phyloP scores from a whole-genome alignment of 2,329 filamentous ascomycete genomes.

The Colletotrichum lini region DNA sequence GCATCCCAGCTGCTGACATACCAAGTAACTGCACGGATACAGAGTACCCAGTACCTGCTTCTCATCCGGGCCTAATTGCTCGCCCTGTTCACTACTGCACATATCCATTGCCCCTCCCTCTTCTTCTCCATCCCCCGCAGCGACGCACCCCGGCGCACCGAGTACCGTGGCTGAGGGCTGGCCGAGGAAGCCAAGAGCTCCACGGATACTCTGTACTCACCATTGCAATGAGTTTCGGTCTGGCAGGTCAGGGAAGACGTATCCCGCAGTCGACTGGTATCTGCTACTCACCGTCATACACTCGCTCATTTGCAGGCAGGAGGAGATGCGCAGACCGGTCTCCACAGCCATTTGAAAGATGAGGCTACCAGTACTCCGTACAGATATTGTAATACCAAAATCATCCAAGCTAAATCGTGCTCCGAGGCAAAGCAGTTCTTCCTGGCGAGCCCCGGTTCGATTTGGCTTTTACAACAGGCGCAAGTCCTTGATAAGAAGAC shows the following conservation, averaged over 20 bases:
- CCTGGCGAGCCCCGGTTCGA: not conserved
- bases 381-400: not conserved
- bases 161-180: constrained; percentile 10
- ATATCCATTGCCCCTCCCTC: constrained; percentile 1
- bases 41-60: constrained; percentile 14
- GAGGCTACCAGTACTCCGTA: constrained; percentile 6
- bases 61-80: not conserved
- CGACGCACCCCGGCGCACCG: constrained; percentile 1
- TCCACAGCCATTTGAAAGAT: constrained; percentile 1
- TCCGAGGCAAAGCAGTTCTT: not conserved
- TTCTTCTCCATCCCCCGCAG: not conserved
- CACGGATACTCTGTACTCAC: not conserved
- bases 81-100: not conserved
- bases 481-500: too few relatives aligned
- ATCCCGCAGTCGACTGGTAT: too few relatives aligned
- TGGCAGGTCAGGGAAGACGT: not conserved
- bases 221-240: not conserved
- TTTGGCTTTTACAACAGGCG: not conserved
- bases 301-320: not conserved
- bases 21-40: not conserved
- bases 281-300: not conserved
- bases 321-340: not conserved
- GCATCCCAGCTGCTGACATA: constrained; percentile 11
- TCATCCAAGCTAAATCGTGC: constrained; percentile 1
- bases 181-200: constrained; percentile 9